A percentile compares a stretch with the other conserved stretches of the same genome.
These are phyloP conservation scores for Amphichorda felina DNA, from an alignment of 2,329 filamentous ascomycete species.

Conservation along the genomic window DNA sequence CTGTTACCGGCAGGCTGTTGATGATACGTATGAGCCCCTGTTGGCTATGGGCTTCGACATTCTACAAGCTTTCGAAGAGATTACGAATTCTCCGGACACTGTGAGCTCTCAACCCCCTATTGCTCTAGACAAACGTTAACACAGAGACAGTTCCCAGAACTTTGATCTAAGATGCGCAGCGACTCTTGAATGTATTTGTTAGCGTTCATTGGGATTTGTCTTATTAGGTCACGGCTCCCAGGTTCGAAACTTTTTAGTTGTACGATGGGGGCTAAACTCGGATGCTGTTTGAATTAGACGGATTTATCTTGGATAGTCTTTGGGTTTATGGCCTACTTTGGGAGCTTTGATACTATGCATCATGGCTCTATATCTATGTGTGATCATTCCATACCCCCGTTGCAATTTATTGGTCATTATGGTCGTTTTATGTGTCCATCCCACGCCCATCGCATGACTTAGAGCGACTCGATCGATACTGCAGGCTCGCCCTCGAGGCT, in stretches of 20 bases:
- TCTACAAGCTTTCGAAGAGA: constrained; percentile 71
- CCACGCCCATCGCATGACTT: background rate
- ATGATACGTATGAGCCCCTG: constrained; percentile 62
- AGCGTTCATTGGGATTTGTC: background rate
- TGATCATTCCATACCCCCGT: too few relatives aligned
- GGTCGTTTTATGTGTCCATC: background rate
- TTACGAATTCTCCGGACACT: constrained; percentile 50
- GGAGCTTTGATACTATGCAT: background rate
- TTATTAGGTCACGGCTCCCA: too few relatives aligned
- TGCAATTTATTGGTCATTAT: background rate
- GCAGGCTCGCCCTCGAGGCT: constrained; percentile 13
- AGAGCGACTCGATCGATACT: constrained; percentile 11
- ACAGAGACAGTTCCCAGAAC: constrained; percentile 3
- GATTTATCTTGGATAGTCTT: too few relatives aligned
- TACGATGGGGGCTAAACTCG: too few relatives aligned
- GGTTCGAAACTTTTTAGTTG: too few relatives aligned
- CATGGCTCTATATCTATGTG: background rate
- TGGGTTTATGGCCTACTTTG: too few relatives aligned
- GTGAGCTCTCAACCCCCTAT: constrained; percentile 21
- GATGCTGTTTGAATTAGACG: too few relatives aligned
- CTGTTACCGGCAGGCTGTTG: constrained; percentile 39
- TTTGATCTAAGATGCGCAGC: background rate
- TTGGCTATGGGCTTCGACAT: constrained; percentile 71
- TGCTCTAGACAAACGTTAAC: background rate
- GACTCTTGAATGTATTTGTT: background rate